phyloP scores from a whole-genome alignment of 2,329 filamentous ascomycete genomes.

The Fonsecaea multimorphosa region DNA sequence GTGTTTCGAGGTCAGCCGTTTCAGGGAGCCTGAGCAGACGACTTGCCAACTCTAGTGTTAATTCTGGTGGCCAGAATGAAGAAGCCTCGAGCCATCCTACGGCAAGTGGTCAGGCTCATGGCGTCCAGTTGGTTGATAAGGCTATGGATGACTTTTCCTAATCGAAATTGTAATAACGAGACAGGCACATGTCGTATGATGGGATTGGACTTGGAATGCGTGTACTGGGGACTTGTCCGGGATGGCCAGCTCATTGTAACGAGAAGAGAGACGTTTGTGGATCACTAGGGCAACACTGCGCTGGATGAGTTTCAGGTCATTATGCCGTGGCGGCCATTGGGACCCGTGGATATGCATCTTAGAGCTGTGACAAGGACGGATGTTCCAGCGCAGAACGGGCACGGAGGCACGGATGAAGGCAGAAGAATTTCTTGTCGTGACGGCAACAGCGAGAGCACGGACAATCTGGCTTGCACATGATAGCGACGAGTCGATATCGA shows the following conservation, averaged over 20 bases:
- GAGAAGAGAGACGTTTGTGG: background rate
- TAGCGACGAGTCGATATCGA: background rate
- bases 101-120: slow-evolving; percentile 15
- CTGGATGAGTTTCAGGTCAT: background rate
- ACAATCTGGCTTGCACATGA: background rate
- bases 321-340: background rate
- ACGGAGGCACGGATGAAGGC: background rate
- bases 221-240: background rate
- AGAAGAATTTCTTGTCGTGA: background rate
- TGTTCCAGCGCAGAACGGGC: too few species aligned
- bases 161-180: slow-evolving; percentile 9
- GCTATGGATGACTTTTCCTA: slow-evolving; percentile 73
- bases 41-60: slow-evolving; percentile 10
- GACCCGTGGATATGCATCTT: background rate
- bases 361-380: too few species aligned
- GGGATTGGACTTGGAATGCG: background rate
- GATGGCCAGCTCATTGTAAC: background rate
- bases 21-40: slow-evolving; percentile 47
- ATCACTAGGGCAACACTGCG: background rate
- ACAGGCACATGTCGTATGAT: background rate
- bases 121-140: slow-evolving; percentile 71
- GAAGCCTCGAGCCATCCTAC: slow-evolving; percentile 6
- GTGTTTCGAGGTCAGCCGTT: slow-evolving; percentile 41
- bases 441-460: background rate
- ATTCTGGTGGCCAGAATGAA: slow-evolving; percentile 2